Evolutionary conservation across 1,139 yeast species (phyloP), one percentile per base, ranked within the genome.

Genomic region (Hemisphaericaspora xylofermentans): DNA sequence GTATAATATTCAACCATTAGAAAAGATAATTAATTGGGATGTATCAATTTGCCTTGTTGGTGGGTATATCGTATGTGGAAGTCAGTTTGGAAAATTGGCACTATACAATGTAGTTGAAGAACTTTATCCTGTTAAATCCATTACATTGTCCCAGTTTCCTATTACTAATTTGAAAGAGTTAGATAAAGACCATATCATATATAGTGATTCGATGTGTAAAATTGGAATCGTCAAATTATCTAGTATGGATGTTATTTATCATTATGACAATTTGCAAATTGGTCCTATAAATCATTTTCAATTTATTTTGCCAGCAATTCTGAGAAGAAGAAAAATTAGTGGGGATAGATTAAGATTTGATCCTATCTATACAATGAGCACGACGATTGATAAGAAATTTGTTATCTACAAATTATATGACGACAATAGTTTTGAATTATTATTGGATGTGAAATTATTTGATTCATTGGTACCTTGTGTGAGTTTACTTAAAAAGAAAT

Each of bases 31-130:
- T 14, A 54, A 55, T 36, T 57, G 65, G 64, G 48, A 56, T 29
- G 53, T 56, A 5, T 53, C 63, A 4, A 51, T 60, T 8, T 49
- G 58, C 35, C 39, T 51, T 25, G 41, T 52, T 13, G 49, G 48
- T 14, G 51, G 49, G 15, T 16, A 45, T 18, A 41, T 66, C 15
- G 50, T 63, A 9, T 59, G 67, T 40, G 73, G 73, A 0, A 59
- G 66, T 8, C 71, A 66, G 40, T 64, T 63, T 48, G 74, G 74
- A 6, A 52, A 55, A 32, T 43, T 68, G 18, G 32, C 57, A 35
- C 41, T 62, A 9, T 64, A 60, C 39, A 47, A 60, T 37, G 47
- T 51, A 2, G 40, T 41, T 15, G 48, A 50, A n/a, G 56, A 47
- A 9, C 49, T 46, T 2, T 44, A 41, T 33, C 57, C 56, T 29